Conservation (phyloP, 2,329 filamentous ascomycete genomes). For the Pseudogymnoascus sp. region DNA sequence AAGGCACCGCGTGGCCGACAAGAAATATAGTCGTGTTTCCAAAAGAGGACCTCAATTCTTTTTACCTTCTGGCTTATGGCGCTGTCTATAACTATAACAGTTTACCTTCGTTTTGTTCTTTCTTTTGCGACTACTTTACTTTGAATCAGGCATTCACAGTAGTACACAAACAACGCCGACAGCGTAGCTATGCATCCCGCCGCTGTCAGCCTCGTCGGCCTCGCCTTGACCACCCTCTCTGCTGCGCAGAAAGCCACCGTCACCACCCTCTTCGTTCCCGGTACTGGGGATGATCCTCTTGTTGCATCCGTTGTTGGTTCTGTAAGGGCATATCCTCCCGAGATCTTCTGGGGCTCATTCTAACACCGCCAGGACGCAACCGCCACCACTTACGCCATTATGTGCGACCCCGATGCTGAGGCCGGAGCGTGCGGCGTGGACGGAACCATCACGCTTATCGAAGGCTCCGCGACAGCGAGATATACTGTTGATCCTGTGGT, state of each 20-base stretch:
- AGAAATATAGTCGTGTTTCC: not conserved
- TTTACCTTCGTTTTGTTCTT: not conserved
- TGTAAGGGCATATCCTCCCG: constrained; percentile 10
- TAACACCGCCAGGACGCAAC: constrained; percentile 17
- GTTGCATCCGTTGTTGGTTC: constrained; percentile 18
- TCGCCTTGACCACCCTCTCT: constrained; percentile 17
- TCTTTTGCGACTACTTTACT: not conserved
- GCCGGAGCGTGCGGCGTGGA: constrained; percentile 15
- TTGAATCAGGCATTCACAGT: constrained; percentile 2
- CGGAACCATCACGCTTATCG: constrained; percentile 15
- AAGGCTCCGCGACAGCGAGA: constrained; percentile 17
- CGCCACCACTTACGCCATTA: constrained; percentile 20
- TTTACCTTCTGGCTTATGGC: not conserved
- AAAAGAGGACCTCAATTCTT: constrained; percentile 7
- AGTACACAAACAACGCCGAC: constrained; percentile 8
- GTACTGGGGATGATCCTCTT: constrained; percentile 17
- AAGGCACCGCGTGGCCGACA: constrained; percentile 5
- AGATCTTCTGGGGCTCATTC: not conserved
- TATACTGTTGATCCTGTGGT: constrained; percentile 16
- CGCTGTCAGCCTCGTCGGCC: constrained; percentile 17
- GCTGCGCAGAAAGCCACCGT: constrained; percentile 18
- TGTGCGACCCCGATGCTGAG: constrained; percentile 14
- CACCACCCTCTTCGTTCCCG: constrained; percentile 19
- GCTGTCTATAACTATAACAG: not conserved
- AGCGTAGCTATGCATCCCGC: constrained; percentile 17